These are phyloP conservation scores for Tirmania nivea DNA, from an alignment of 495 filamentous ascomycete species.

Conservation along the genomic window DNA sequence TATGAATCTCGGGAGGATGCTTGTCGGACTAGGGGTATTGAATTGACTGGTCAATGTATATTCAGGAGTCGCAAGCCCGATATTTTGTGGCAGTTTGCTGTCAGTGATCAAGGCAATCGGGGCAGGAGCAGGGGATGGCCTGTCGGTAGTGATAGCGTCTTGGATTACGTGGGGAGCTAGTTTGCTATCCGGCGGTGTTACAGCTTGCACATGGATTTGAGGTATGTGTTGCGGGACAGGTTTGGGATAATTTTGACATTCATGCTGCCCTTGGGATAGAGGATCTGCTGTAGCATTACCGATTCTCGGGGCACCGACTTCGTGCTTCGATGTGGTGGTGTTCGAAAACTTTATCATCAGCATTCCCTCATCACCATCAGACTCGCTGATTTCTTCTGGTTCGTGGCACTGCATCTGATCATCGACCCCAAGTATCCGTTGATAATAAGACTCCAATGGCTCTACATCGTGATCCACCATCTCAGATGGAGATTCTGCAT, in stretches of 20 bases:
- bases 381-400: neutral
- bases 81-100: neutral
- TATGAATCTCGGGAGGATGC: neutral
- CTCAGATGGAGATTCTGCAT: neutral
- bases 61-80: neutral
- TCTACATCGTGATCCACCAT: neutral
- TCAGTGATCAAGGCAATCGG: neutral
- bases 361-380: neutral
- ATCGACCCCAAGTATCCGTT: neutral
- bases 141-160: neutral
- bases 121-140: neutral
- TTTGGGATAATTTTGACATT: neutral
- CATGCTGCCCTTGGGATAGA: neutral
- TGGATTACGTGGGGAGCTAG: neutral
- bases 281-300: neutral
- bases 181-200: neutral
- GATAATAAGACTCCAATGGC: neutral
- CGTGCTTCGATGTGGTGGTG: too few species aligned
- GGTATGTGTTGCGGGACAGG: neutral
- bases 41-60: neutral
- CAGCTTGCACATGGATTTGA: neutral
- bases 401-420: neutral
- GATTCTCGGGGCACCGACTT: neutral
- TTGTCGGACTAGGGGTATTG: neutral
- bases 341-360: neutral